Conservation (phyloP, 805 yeast species). For the Hanseniaspora singularis region DNA sequence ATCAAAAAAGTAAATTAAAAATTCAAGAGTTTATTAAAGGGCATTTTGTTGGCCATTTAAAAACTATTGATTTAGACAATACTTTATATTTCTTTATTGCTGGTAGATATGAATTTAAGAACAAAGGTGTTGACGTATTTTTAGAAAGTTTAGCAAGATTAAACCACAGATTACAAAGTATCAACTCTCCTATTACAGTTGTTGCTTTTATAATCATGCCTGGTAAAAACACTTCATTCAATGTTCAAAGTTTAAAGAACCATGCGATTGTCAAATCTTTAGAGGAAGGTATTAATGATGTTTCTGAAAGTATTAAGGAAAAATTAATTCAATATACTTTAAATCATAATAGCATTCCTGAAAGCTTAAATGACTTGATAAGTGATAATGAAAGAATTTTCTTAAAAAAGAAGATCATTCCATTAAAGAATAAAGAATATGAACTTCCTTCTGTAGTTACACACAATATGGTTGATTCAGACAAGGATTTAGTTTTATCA, state of each 20-base stretch:
- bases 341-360: conserved; percentile 36
- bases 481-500: conserved; percentile 77
- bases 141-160: conserved; percentile 86
- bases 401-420: conserved; percentile 83
- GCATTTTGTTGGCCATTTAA: conserved; percentile 92
- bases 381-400: conserved; percentile 79
- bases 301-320: conserved; percentile 74
- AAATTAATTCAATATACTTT: conserved; percentile 86
- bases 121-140: conserved; percentile 92
- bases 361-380: conserved; percentile 67
- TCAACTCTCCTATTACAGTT: conserved; percentile 78
- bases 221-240: conserved; percentile 83
- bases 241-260: conserved; percentile 89
- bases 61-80: conserved; percentile 75
- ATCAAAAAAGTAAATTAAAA: conserved; percentile 80
- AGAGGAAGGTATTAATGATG: conserved; percentile 78
- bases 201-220: conserved; percentile 98
- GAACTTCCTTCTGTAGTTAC: conserved; percentile 91
- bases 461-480: conserved; percentile 90
- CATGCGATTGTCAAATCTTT: conserved; percentile 91
- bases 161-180: conserved; percentile 71
- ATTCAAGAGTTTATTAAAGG: conserved; percentile 92
- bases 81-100: conserved; percentile 93
- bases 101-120: conserved; percentile 92
- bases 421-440: conserved; percentile 61